A percentile compares a stretch with the other conserved stretches of the same genome.
Evolutionary conservation across 2,329 filamentous ascomycete genomes (phyloP).

Genomic region (Penicillium sp.): DNA sequence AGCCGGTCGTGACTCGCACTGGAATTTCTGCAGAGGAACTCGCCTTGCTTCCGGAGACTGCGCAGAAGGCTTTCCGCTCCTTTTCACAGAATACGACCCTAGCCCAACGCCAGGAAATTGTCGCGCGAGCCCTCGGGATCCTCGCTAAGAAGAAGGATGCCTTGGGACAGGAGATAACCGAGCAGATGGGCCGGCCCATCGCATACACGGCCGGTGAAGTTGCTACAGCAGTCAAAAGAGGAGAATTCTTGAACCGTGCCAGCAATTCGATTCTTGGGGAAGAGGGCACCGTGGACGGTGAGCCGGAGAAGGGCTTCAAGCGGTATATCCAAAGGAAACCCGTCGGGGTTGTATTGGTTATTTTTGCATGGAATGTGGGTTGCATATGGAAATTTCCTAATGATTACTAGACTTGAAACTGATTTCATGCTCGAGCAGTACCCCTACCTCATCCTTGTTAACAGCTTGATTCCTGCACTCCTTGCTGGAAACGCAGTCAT

Average conservation of each 20-base stretch:
- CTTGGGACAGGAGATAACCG: slow-evolving; percentile 77
- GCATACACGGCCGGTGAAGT: slow-evolving; percentile 81
- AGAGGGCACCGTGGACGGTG: slow-evolving; percentile 66
- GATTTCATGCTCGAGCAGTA: slow-evolving; percentile 57
- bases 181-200: slow-evolving; percentile 94
- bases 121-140: slow-evolving; percentile 71
- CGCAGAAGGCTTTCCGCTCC: slow-evolving; percentile 69
- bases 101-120: slow-evolving; percentile 70
- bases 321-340: slow-evolving; percentile 85
- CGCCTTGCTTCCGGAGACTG: slow-evolving; percentile 64
- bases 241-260: slow-evolving; percentile 80
- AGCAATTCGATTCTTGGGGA: slow-evolving; percentile 68
- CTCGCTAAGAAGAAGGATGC: slow-evolving; percentile 70
- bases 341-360: slow-evolving; percentile 78
- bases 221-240: slow-evolving; percentile 76
- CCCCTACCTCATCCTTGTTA: slow-evolving; percentile 88
- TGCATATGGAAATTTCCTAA: not conserved
- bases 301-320: slow-evolving; percentile 82
- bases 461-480: slow-evolving; percentile 87
- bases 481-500: slow-evolving; percentile 88
- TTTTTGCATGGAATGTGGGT: slow-evolving; percentile 95
- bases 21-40: slow-evolving; percentile 70
- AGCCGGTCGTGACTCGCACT: slow-evolving; percentile 73
- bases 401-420: slow-evolving; percentile 2
- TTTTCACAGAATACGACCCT: slow-evolving; percentile 77